phyloP scores from a whole-genome alignment of 139 green algal species.

The Cymbomonas tetramitiformis region DNA sequence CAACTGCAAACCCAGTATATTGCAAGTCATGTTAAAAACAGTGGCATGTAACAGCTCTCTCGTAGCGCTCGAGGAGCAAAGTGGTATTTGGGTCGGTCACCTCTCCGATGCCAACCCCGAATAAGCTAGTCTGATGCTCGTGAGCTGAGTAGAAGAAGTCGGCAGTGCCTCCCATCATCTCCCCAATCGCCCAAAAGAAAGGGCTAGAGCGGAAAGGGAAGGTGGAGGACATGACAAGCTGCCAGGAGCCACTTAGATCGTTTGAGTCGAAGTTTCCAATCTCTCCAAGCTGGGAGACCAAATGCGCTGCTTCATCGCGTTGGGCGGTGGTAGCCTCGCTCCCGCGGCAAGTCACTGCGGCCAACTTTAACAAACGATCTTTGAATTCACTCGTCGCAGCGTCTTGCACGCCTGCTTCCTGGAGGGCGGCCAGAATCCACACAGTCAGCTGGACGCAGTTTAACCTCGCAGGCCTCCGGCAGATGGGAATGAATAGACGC shows the following conservation, averaged over 20 bases:
- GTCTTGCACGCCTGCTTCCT: neutral
- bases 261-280: neutral
- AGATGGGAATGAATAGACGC: too few species aligned
- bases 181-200: slow-evolving; percentile 11
- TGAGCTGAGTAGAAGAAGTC: slow-evolving; percentile 12
- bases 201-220: slow-evolving; percentile 3
- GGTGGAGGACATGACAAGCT: slow-evolving; percentile 4
- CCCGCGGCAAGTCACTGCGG: neutral
- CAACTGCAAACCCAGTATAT: too few species aligned
- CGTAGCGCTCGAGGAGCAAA: too few species aligned
- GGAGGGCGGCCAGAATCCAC: neutral
- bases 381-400: neutral
- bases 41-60: too few species aligned
- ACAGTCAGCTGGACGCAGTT: too few species aligned
- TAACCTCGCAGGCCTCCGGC: too few species aligned
- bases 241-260: neutral
- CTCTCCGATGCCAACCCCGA: slow-evolving; percentile 1
- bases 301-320: neutral
- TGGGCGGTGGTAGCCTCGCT: neutral
- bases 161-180: slow-evolving; percentile 1
- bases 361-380: neutral
- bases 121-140: slow-evolving; percentile 7
- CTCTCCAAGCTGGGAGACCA: neutral
- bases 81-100: too few species aligned
- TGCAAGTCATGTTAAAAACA: too few species aligned